phyloP scores from a whole-genome alignment of 306 rosid species.

The Dalbergia cochinchinensis region DNA sequence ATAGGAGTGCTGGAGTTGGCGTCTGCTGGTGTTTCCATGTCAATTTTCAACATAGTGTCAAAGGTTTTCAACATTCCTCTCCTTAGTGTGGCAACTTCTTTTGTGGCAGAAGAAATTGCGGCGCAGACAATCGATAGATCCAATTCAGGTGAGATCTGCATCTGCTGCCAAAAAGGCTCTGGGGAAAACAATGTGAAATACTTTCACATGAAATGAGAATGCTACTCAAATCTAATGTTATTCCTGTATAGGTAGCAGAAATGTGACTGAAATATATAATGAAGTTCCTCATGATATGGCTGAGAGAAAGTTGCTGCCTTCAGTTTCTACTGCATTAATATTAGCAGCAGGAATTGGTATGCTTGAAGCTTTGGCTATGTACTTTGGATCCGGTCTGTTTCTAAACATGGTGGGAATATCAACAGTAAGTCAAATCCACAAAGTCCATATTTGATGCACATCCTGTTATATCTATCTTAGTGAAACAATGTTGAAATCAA shows the following conservation, averaged over 20 bases:
- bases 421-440: constrained; percentile 6
- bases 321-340: constrained; percentile 36
- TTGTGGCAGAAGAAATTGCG: constrained; percentile 34
- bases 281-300: neutral
- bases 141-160: constrained; percentile 5
- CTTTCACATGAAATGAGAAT: neutral
- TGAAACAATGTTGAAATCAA: neutral
- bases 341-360: constrained; percentile 38
- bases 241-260: constrained; percentile 10
- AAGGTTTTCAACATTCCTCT: constrained; percentile 40
- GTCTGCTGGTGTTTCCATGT: constrained; percentile 40
- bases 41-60: constrained; percentile 32
- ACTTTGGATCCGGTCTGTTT: constrained; percentile 30
- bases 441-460: neutral
- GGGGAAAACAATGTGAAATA: neutral
- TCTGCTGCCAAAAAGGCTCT: neutral
- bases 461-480: neutral
- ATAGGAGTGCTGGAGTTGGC: constrained; percentile 33
- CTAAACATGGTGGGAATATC: constrained; percentile 37
- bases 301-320: constrained; percentile 26
- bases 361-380: constrained; percentile 40
- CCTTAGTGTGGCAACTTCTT: constrained; percentile 33
- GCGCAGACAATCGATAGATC: neutral
- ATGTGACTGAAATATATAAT: constrained; percentile 25
- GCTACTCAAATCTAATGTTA: neutral